Percentiles rank a stretch among this genome's conserved stretches.
These are phyloP conservation scores for Triticum timopheevii DNA, from an alignment of 176 grass and related monocot species.

Conservation along the genomic window DNA sequence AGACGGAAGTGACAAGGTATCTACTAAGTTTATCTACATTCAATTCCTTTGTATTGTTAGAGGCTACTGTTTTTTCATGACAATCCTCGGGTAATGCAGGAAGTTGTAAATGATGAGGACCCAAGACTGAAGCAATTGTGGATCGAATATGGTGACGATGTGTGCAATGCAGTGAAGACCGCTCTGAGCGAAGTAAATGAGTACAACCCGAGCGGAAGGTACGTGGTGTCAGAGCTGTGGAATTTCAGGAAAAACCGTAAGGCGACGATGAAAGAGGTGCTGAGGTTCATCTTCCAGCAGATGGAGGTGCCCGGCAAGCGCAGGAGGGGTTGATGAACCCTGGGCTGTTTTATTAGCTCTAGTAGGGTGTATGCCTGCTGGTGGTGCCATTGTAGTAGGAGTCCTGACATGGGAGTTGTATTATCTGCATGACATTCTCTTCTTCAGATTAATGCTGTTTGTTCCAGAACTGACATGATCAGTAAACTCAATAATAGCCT, in stretches of 20 bases:
- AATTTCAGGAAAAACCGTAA: conserved; percentile 68
- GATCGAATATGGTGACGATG: conserved; percentile 72
- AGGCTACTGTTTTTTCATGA: conserved; percentile 2
- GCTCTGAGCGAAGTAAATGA: conserved; percentile 70
- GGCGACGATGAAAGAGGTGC: conserved; percentile 77
- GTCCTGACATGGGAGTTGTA: not conserved
- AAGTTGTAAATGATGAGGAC: conserved; percentile 72
- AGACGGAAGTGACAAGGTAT: conserved; percentile 67
- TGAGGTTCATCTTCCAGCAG: conserved; percentile 57
- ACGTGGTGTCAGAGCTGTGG: conserved; percentile 69
- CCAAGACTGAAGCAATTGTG: conserved; percentile 53
- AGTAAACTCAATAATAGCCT: conserved; percentile 12
- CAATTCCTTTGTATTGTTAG: not conserved
- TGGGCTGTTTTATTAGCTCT: not conserved
- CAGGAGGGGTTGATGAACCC: conserved; percentile 14
- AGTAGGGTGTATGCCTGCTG: not conserved
- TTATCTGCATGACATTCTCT: not conserved
- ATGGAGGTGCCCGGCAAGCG: conserved; percentile 44
- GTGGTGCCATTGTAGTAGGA: not conserved
- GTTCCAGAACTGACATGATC: not conserved
- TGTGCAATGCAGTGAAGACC: conserved; percentile 80
- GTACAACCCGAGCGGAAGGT: conserved; percentile 75
- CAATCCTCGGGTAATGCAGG: conserved; percentile 37
- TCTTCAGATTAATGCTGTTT: not conserved
- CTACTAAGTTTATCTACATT: not conserved